Percentiles rank a stretch among this genome's conserved stretches.
These are phyloP conservation scores for Metschnikowia lachancei DNA, from an alignment of 805 yeast genomes.

Conservation along the genomic window DNA sequence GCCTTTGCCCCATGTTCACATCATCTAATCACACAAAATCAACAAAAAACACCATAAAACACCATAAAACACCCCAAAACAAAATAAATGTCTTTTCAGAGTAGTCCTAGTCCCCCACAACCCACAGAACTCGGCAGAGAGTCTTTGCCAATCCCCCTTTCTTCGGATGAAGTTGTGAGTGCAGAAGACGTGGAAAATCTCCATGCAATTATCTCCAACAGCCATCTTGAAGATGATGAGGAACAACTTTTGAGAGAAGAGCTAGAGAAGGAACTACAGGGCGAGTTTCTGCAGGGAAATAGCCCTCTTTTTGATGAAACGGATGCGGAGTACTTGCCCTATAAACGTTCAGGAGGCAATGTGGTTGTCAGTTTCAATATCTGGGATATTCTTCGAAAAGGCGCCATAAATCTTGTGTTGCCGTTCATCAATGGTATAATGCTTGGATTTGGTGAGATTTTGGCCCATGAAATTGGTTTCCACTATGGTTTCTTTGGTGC, in stretches of 20 bases:
- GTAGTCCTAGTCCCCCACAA: neutral
- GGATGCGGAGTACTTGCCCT: slow-evolving; percentile 9
- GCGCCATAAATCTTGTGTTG: slow-evolving; percentile 71
- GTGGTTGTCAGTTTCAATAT: slow-evolving; percentile 22
- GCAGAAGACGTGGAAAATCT: slow-evolving; percentile 29
- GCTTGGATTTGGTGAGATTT: slow-evolving; percentile 93
- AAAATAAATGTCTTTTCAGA: slow-evolving; percentile 1
- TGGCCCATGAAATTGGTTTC: slow-evolving; percentile 91
- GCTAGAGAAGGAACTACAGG: slow-evolving; percentile 3
- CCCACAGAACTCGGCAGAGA: neutral
- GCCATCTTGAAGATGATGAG: slow-evolving; percentile 21
- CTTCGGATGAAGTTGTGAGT: slow-evolving; percentile 32
- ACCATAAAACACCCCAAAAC: neutral
- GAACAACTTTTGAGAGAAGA: slow-evolving; percentile 3
- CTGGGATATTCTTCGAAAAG: slow-evolving; percentile 43
- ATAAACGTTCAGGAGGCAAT: slow-evolving; percentile 2
- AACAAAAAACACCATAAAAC: too few species aligned
- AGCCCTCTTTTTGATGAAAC: neutral
- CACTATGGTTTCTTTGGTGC: slow-evolving; percentile 74
- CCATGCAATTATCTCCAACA: slow-evolving; percentile 24
- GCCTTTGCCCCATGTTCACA: too few species aligned
- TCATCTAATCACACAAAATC: too few species aligned
- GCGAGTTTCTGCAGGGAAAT: neutral
- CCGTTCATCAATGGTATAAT: slow-evolving; percentile 93
- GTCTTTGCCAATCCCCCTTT: slow-evolving; percentile 16